Base-by-base conservation (phyloP, 805 yeast species). In the Pichia membranifaciens region DNA sequence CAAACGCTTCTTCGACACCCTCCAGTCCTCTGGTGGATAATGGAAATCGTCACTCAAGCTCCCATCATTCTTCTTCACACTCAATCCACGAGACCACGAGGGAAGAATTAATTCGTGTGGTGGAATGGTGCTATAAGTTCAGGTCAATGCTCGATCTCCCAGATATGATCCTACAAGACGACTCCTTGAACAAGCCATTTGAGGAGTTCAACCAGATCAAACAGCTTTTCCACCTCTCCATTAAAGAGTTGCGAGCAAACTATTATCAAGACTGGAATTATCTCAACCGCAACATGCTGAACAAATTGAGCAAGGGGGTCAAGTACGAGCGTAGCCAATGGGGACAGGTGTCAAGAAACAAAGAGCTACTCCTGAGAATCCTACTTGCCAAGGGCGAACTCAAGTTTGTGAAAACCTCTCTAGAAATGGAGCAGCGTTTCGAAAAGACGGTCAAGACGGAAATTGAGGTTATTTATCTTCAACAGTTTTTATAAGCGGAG, bases 301-400 rank as follows among this genome's bases (percentile, higher is more conserved):
- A 49, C n/a, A 50, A 55, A 41, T 52, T 54, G 32, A 45, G 48
- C n/a, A 51, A 44, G 13, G 53, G 49, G 6, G 25, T 21, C 33
- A 48, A 48, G 15, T 54, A 45, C 9, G 74, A 82, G 53, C 73
- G 71, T 7, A 66, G 66, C 39, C 72, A 77, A 9, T 73, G 73
- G 47, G 62, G 68, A 15, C 74, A 75, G 18, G 68, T 75, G 12
- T 64, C 67, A 13, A 54, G 45, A 31, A 66, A 68, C 37, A 65
- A 70, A 55, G 87, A 87, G 55, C 73, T 88, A 12, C 71, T 90
- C 6, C 65, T 91, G 51, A 73, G 97, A 43, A 71, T 88, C 15
- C 61, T 91, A 45, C 65, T 89, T 22, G 71, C 89, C 15, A 61
- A 57, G 34, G 58, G 34, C 23, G 61, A 59, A 20, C 42, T 55